phyloP scores from a whole-genome alignment of 2,329 filamentous ascomycete genomes.

The Drechslerella coelobrocha region DNA sequence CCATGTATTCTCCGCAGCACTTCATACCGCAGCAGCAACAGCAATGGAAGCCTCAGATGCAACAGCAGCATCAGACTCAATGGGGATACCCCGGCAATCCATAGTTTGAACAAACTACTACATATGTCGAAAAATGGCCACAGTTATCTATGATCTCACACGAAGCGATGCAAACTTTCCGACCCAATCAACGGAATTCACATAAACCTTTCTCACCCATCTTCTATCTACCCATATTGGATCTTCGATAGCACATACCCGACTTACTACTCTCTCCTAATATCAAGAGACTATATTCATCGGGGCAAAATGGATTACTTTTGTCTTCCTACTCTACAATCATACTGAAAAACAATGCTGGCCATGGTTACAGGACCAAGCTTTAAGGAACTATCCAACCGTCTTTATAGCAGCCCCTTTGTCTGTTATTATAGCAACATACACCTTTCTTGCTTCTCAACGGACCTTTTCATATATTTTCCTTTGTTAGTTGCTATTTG shows the following conservation, averaged over 20 bases:
- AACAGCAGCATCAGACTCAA: constrained; percentile 50
- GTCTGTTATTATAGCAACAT: neutral
- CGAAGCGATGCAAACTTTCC: constrained; percentile 9
- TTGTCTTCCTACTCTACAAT: no score
- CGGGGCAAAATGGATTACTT: no score
- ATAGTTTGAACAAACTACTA: constrained; percentile 2
- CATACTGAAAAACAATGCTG: constrained; percentile 28
- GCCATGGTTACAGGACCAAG: constrained; percentile 21
- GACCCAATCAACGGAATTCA: neutral
- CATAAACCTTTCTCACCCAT: neutral
- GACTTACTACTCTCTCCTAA: no score
- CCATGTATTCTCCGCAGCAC: constrained; percentile 52
- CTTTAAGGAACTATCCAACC: neutral
- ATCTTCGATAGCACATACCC: no score
- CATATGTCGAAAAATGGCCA: constrained; percentile 3
- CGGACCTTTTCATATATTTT: constrained; percentile 17
- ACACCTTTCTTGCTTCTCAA: constrained; percentile 3
- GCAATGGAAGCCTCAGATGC: constrained; percentile 52
- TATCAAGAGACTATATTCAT: no score
- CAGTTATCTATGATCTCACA: constrained; percentile 33
- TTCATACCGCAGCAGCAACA: constrained; percentile 53
- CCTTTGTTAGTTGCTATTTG: constrained; percentile 26
- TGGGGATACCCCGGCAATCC: constrained; percentile 35
- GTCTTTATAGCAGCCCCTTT: neutral
- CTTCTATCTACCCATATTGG: neutral